Evolutionary conservation across 1,139 yeast genomes (phyloP).

Genomic region (Waltiozyma sp.): DNA sequence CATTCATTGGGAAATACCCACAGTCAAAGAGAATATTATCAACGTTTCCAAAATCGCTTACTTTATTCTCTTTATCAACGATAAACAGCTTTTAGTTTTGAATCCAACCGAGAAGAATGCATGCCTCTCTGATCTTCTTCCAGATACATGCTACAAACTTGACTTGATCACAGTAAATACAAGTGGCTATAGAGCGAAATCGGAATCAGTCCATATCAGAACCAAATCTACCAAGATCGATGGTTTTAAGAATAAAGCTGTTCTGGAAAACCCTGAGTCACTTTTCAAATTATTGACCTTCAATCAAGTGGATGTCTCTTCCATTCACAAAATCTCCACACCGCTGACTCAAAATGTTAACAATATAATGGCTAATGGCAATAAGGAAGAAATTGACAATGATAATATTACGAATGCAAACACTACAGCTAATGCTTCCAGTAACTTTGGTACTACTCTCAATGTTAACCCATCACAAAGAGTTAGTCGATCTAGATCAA

Average conservation of each 20-base stretch:
- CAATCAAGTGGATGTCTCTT: slow-evolving; percentile 11
- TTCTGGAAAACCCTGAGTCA: slow-evolving; percentile 17
- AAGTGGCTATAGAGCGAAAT: slow-evolving; percentile 34
- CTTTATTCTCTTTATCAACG: slow-evolving; percentile 35
- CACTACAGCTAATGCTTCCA: not conserved
- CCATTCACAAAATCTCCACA: slow-evolving; percentile 14
- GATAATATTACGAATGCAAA: not conserved
- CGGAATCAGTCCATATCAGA: slow-evolving; percentile 33
- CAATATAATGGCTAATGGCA: not conserved
- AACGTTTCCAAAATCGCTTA: slow-evolving; percentile 9
- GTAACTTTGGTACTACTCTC: slow-evolving; percentile 2
- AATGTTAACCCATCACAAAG: slow-evolving; percentile 3
- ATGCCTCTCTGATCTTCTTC: slow-evolving; percentile 31
- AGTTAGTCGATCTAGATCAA: slow-evolving; percentile 23
- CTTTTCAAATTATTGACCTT: slow-evolving; percentile 17
- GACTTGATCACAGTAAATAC: slow-evolving; percentile 44
- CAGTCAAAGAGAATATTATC: slow-evolving; percentile 4
- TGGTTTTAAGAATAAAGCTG: slow-evolving; percentile 6
- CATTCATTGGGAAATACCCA: slow-evolving; percentile 41
- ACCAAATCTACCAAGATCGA: slow-evolving; percentile 22
- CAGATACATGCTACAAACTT: slow-evolving; percentile 40
- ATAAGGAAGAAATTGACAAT: not conserved
- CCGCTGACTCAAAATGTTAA: not conserved
- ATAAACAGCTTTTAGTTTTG: slow-evolving; percentile 22
- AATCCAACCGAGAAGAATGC: slow-evolving; percentile 24